phyloP scores from a whole-genome alignment of 2,329 filamentous ascomycete genomes.

The Dothidotthia symphoricarpi region DNA sequence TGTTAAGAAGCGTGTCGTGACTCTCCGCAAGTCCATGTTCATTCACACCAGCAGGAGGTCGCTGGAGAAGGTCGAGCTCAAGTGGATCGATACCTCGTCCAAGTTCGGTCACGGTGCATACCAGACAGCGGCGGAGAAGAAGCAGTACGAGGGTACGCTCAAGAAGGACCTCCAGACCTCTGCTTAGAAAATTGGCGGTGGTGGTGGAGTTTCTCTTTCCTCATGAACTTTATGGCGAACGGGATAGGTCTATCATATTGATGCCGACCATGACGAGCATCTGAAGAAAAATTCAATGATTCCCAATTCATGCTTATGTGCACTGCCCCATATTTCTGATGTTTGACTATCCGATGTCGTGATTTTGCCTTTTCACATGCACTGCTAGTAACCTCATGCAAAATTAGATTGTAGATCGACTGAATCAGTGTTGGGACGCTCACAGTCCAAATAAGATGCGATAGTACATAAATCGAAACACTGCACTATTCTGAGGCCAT shows the following conservation, averaged over 20 bases:
- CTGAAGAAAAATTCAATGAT: conserved; percentile 41
- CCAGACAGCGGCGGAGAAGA: conserved; percentile 98
- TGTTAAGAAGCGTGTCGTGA: conserved; percentile 99
- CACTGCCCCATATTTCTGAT: no score
- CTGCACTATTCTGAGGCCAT: no score
- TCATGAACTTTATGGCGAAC: conserved; percentile 40
- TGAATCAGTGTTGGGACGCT: no score
- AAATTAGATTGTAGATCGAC: no score
- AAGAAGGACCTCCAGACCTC: conserved; percentile 85
- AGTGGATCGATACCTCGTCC: conserved; percentile 99
- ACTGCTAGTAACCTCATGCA: no score
- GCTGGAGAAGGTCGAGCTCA: conserved; percentile 98
- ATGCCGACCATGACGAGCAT: conserved; percentile 34
- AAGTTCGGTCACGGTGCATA: conserved; percentile 99
- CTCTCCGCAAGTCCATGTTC: conserved; percentile 98
- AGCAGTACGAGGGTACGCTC: conserved; percentile 94
- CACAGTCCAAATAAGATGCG: no score
- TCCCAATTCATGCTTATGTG: conserved; percentile 29
- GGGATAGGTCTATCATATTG: conserved; percentile 36
- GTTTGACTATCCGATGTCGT: no score
- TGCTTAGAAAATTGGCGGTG: conserved; percentile 46
- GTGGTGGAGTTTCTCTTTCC: conserved; percentile 34
- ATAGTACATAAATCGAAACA: no score
- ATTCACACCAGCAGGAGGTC: conserved; percentile 91
- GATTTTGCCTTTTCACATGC: no score